Percentiles rank a stretch among this genome's conserved stretches.
phyloP scores from a whole-genome alignment of 768 basidiomycete species.

The Suillus luteus region DNA sequence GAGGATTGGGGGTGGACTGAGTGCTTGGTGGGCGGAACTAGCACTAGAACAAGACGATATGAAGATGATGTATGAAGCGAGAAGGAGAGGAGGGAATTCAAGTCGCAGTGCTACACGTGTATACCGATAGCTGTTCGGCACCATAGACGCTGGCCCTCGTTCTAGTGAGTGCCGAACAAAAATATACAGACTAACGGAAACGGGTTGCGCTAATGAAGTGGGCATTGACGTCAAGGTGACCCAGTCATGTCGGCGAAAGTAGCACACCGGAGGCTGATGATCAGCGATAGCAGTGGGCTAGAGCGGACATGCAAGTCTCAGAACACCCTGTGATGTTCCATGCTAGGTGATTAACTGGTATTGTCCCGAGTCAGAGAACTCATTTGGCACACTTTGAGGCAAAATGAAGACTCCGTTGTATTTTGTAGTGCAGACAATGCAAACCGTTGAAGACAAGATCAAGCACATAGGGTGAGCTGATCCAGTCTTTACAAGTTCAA shows the following conservation, averaged over 20 bases:
- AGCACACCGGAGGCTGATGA: background rate
- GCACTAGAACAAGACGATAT: background rate
- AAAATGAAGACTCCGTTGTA: background rate
- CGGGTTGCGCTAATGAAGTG: background rate
- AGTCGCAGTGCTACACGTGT: background rate
- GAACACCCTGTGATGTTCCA: background rate
- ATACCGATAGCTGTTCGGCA: background rate
- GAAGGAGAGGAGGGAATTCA: background rate
- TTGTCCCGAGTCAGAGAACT: background rate
- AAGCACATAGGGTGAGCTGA: background rate
- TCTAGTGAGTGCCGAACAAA: background rate
- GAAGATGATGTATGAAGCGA: background rate
- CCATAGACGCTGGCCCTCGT: background rate
- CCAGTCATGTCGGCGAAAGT: background rate
- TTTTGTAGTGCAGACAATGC: background rate
- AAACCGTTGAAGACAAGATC: background rate
- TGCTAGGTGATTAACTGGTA: background rate
- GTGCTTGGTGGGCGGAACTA: background rate
- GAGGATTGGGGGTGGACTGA: background rate
- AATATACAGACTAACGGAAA: slow-evolving; percentile 1
- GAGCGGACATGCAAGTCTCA: background rate
- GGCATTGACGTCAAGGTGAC: background rate
- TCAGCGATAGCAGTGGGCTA: background rate
- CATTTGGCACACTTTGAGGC: no score
- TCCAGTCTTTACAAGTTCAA: background rate